These are phyloP conservation scores for Thelephora aurantiotincta DNA, from an alignment of 768 basidiomycete genomes.

Conservation along the genomic window DNA sequence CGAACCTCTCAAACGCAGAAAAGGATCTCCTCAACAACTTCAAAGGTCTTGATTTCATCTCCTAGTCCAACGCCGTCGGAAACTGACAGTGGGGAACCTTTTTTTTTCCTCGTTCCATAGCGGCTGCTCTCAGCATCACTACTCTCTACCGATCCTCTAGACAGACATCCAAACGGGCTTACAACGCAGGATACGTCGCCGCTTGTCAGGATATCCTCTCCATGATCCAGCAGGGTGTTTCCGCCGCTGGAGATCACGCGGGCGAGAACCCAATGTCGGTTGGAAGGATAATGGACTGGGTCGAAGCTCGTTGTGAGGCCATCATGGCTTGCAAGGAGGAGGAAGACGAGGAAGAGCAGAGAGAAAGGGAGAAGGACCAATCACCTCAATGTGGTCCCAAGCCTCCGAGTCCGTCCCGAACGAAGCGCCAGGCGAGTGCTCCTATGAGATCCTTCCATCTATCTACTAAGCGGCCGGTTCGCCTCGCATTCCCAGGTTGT, in stretches of 20 bases:
- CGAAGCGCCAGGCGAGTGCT: constrained; percentile 4
- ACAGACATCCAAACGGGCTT: constrained; percentile 63
- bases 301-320: constrained; percentile 69
- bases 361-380: constrained; percentile 32
- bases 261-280: constrained; percentile 51
- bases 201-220: constrained; percentile 70
- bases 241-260: constrained; percentile 23
- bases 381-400: not conserved
- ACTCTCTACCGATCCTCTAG: constrained; percentile 73
- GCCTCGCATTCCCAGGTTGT: constrained; percentile 3
- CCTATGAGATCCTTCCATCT: constrained; percentile 22
- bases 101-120: constrained; percentile 21
- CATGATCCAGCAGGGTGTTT: constrained; percentile 78
- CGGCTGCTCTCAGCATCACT: constrained; percentile 73
- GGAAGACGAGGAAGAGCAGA: constrained; percentile 71
- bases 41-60: constrained; percentile 37
- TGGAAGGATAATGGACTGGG: constrained; percentile 74
- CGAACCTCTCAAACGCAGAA: constrained; percentile 63
- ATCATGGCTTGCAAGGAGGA: constrained; percentile 64
- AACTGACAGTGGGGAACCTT: constrained; percentile 4
- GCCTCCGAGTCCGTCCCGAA: too few species aligned
- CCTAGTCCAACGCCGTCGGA: not conserved
- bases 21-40: constrained; percentile 73
- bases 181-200: constrained; percentile 67
- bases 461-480: constrained; percentile 14